Percentiles rank a stretch among this genome's conserved stretches.
phyloP scores from a whole-genome alignment of 441 rosid species.

The Mallotus japonicus region DNA sequence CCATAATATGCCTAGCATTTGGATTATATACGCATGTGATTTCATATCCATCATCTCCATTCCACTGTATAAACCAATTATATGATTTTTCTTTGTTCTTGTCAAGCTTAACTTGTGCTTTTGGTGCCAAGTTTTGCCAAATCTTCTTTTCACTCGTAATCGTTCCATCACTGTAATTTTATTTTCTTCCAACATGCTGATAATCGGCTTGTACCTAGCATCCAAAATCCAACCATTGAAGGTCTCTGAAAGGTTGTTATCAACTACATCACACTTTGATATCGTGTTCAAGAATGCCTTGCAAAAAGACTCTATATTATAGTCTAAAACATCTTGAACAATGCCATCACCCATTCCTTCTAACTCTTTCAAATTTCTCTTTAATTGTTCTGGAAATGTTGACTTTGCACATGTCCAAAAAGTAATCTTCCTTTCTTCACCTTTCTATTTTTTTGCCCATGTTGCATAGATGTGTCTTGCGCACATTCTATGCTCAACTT shows the following conservation, averaged over 20 bases:
- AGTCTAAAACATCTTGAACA: neutral
- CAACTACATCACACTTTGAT: neutral
- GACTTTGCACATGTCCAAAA: neutral
- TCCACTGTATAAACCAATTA: too few species aligned
- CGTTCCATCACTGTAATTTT: neutral
- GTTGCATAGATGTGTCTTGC: neutral
- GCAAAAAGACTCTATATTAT: neutral
- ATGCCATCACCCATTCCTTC: neutral
- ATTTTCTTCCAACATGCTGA: neutral
- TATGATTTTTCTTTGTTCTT: too few species aligned
- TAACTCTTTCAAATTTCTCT: neutral
- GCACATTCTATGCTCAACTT: neutral
- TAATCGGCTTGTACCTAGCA: neutral
- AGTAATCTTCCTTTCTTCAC: neutral
- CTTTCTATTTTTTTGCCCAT: neutral
- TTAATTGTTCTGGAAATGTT: neutral
- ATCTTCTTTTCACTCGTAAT: neutral
- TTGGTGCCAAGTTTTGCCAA: too few species aligned
- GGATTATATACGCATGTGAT: too few species aligned
- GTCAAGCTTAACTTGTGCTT: too few species aligned
- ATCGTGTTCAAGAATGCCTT: neutral
- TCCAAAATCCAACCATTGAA: neutral
- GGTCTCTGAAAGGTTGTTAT: neutral
- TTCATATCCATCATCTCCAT: too few species aligned
- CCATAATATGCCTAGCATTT: too few species aligned